A percentile compares a stretch with the other conserved stretches of the same genome.
These are phyloP conservation scores for Barnettozyma sucrosica DNA, from an alignment of 805 yeast species.

Conservation along the genomic window DNA sequence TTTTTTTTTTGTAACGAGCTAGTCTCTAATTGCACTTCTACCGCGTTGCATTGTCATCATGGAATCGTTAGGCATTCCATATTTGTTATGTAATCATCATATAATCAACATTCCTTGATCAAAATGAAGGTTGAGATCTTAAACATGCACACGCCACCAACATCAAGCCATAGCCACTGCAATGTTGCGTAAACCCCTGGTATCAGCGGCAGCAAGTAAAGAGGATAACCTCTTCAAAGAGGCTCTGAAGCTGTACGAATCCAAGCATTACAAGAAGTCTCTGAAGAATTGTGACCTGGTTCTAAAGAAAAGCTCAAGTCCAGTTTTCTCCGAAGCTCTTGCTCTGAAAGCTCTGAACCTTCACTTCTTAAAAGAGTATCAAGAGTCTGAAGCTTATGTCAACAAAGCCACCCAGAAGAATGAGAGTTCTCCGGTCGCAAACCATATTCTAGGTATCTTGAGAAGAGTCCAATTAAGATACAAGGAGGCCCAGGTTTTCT, in stretches of 20 bases:
- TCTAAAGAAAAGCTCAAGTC: conserved; percentile 67
- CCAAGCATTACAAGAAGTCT: conserved; percentile 82
- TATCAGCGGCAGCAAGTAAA: conserved; percentile 32
- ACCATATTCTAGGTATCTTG: conserved; percentile 83
- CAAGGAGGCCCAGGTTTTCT: conserved; percentile 72
- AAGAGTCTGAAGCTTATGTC: conserved; percentile 60
- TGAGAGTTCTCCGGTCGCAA: conserved; percentile 59
- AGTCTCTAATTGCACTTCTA: too few species aligned
- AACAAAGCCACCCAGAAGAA: conserved; percentile 55
- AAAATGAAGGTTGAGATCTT: too few species aligned
- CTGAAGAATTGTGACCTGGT: conserved; percentile 68
- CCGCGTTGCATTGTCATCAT: too few species aligned
- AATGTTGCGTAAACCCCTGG: conserved; percentile 6
- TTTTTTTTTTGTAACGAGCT: too few species aligned
- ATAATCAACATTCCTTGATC: too few species aligned
- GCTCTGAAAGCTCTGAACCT: conserved; percentile 79
- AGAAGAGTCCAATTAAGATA: conserved; percentile 67
- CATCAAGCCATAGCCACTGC: not conserved
- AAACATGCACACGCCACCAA: too few species aligned
- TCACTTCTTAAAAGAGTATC: conserved; percentile 48
- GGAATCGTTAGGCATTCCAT: too few species aligned
- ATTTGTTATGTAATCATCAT: too few species aligned
- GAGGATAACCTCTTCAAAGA: conserved; percentile 75
- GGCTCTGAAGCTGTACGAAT: conserved; percentile 78
- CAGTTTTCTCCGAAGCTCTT: conserved; percentile 77